Evolutionary conservation across 805 yeast genomes (phyloP).

Genomic region (Pichia californica): DNA sequence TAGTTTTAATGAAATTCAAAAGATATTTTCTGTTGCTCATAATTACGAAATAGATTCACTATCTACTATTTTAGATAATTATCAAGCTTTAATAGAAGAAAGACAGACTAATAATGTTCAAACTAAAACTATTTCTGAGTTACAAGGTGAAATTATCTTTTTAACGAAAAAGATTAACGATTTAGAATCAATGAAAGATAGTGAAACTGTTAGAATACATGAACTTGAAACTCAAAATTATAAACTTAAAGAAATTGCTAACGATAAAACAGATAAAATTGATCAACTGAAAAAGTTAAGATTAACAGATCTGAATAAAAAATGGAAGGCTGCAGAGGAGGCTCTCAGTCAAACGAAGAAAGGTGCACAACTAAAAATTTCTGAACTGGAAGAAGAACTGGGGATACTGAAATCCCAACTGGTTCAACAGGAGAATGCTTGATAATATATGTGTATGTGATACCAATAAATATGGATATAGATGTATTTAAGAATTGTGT

Average conservation of each 20-base stretch:
- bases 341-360: conserved; percentile 55
- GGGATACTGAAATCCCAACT: conserved; percentile 24
- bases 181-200: conserved; percentile 3
- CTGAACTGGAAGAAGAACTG: conserved; percentile 52
- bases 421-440: not conserved
- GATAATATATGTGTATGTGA: too few relatives aligned
- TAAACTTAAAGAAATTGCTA: not conserved
- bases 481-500: too few relatives aligned
- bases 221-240: conserved; percentile 3
- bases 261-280: conserved; percentile 6
- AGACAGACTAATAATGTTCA: not conserved
- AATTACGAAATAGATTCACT: conserved; percentile 8
- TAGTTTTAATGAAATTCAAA: not conserved
- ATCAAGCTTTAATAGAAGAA: not conserved
- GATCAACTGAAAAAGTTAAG: conserved; percentile 32
- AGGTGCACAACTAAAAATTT: conserved; percentile 46
- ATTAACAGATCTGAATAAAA: conserved; percentile 52
- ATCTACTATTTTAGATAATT: conserved; percentile 5
- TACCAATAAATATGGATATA: too few relatives aligned
- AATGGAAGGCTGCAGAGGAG: conserved; percentile 70
- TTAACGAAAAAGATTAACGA: conserved; percentile 3
- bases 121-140: not conserved
- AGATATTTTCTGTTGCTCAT: conserved; percentile 7
- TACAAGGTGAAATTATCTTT: not conserved
- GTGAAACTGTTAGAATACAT: conserved; percentile 4